These are phyloP conservation scores for Colletotrichum endophyticum DNA, from an alignment of 2,329 filamentous ascomycete species.

Conservation along the genomic window DNA sequence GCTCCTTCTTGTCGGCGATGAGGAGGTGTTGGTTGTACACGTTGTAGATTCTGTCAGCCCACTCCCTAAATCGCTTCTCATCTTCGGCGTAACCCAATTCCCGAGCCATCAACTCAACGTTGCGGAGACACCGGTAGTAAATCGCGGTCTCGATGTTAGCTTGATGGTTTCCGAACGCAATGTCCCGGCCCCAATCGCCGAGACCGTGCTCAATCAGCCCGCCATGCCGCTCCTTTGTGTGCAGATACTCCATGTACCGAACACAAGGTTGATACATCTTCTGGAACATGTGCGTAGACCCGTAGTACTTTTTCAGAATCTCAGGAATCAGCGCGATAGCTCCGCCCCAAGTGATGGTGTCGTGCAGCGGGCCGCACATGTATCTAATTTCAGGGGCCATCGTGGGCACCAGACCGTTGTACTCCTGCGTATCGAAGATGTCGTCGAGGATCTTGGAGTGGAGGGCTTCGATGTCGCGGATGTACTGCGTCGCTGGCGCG, in stretches of 20 bases:
- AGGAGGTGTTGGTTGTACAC: slow-evolving; percentile 39
- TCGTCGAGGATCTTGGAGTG: slow-evolving; percentile 53
- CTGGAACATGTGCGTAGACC: slow-evolving; percentile 37
- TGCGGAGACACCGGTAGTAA: slow-evolving; percentile 44
- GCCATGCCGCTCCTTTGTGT: slow-evolving; percentile 40
- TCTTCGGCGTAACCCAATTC: slow-evolving; percentile 29
- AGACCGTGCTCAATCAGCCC: slow-evolving; percentile 47
- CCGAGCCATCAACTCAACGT: slow-evolving; percentile 37
- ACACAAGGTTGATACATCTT: slow-evolving; percentile 41
- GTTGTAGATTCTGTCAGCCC: slow-evolving; percentile 32
- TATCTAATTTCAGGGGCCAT: slow-evolving; percentile 53
- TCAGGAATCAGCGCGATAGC: slow-evolving; percentile 41
- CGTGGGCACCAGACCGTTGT: slow-evolving; percentile 47
- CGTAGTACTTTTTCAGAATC: slow-evolving; percentile 43
- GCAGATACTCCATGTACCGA: slow-evolving; percentile 46
- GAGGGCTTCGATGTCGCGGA: slow-evolving; percentile 49
- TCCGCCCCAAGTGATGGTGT: slow-evolving; percentile 49
- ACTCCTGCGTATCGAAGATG: slow-evolving; percentile 49
- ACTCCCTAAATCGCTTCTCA: slow-evolving; percentile 26
- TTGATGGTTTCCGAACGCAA: slow-evolving; percentile 47
- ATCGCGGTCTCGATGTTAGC: slow-evolving; percentile 49
- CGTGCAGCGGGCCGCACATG: slow-evolving; percentile 50
- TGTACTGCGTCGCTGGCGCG: slow-evolving; percentile 48
- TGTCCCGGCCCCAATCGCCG: slow-evolving; percentile 47
- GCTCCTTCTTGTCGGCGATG: slow-evolving; percentile 29